Evolutionary conservation across 2,329 filamentous ascomycete genomes (phyloP).

Genomic region (Sphaerulina vaccinii): DNA sequence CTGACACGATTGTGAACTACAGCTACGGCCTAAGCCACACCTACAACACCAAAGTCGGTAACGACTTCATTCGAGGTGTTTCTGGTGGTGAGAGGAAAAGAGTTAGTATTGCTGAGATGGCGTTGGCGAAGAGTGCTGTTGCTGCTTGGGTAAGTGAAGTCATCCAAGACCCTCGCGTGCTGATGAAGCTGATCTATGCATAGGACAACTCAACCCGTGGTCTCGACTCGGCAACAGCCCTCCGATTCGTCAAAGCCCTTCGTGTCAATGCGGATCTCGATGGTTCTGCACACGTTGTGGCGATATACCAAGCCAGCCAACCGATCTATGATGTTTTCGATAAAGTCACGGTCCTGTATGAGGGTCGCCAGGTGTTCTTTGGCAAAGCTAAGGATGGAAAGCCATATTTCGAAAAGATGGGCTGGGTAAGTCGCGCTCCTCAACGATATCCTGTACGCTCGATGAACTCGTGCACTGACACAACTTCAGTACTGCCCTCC

Average conservation of each 20-base stretch:
- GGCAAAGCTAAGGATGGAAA: conserved; percentile 61
- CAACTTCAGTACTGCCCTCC: conserved; percentile 62
- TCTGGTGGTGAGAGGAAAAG: conserved; percentile 56
- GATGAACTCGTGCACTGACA: no score
- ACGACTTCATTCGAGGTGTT: conserved; percentile 62
- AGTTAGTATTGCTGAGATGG: conserved; percentile 59
- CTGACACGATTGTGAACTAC: no score
- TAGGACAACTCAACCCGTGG: conserved; percentile 52
- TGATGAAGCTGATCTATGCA: no score
- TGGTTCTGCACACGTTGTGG: conserved; percentile 54
- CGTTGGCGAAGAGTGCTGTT: conserved; percentile 42
- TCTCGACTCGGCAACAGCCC: conserved; percentile 56
- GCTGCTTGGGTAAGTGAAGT: no score
- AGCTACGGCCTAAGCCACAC: conserved; percentile 58
- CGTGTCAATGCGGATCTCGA: conserved; percentile 51
- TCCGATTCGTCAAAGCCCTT: conserved; percentile 58
- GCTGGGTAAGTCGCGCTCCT: no score
- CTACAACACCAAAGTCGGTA: conserved; percentile 54
- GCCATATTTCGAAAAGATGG: conserved; percentile 65
- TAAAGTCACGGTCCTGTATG: conserved; percentile 71
- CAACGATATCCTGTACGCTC: no score
- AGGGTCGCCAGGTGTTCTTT: conserved; percentile 76
- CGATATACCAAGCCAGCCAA: conserved; percentile 56
- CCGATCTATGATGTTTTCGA: conserved; percentile 67
- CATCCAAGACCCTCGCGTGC: no score